Percentiles rank a stretch among this genome's conserved stretches.
These are phyloP conservation scores for Phytophthora multivora DNA, from an alignment of 352 stramenopile genomes.

Conservation along the genomic window DNA sequence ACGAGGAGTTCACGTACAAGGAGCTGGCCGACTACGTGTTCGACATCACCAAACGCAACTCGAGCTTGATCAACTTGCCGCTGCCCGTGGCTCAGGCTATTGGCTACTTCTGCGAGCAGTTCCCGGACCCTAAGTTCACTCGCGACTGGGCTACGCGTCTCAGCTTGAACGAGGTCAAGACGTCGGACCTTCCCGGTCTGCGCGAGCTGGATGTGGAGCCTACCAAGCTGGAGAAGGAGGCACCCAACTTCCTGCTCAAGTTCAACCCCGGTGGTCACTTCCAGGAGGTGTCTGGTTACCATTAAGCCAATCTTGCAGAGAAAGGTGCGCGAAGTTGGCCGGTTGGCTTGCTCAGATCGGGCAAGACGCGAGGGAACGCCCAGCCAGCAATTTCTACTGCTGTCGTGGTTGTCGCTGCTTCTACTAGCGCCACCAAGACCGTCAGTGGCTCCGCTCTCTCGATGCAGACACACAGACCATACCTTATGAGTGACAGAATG, in stretches of 20 bases:
- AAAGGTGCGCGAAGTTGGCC: constrained; percentile 2
- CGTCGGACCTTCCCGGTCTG: constrained; percentile 71
- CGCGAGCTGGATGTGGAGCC: constrained; percentile 88
- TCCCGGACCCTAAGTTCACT: constrained; percentile 86
- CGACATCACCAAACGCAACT: constrained; percentile 85
- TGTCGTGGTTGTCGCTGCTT: constrained; percentile 5
- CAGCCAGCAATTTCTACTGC: constrained; percentile 13
- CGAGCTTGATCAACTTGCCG: constrained; percentile 83
- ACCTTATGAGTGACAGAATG: constrained; percentile 45
- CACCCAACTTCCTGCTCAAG: constrained; percentile 95
- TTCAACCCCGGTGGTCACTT: constrained; percentile 96
- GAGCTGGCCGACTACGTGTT: constrained; percentile 97
- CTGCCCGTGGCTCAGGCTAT: constrained; percentile 76
- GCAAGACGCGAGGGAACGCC: constrained; percentile 23
- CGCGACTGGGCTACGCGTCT: constrained; percentile 77
- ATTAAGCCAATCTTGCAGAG: constrained; percentile 47
- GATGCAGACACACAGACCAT: constrained; percentile 20
- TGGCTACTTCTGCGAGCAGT: constrained; percentile 81
- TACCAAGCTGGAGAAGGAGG: constrained; percentile 94
- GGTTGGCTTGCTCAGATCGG: constrained; percentile 1
- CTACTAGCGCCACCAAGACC: constrained; percentile 5
- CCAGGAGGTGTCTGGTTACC: constrained; percentile 88
- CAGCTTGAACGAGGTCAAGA: constrained; percentile 86
- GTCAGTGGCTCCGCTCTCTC: constrained; percentile 9
- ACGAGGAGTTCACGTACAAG: constrained; percentile 96